phyloP scores from a whole-genome alignment of 257 asterid species.

The Solanum dulcamara region DNA sequence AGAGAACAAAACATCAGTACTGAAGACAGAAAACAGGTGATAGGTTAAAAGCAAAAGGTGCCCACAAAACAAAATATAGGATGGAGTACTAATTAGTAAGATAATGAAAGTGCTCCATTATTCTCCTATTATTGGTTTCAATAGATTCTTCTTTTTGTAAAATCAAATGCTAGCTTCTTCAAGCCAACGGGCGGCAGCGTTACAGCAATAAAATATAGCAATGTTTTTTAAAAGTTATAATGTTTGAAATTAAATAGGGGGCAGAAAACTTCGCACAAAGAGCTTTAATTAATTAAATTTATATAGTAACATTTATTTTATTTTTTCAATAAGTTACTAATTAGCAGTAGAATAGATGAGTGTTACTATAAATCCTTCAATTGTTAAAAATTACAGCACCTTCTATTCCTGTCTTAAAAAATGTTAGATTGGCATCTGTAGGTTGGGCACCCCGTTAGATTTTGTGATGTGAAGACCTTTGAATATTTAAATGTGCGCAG shows the following conservation, averaged over 20 bases:
- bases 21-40: neutral
- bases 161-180: neutral
- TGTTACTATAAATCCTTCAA: neutral
- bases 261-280: no score
- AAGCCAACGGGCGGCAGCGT: neutral
- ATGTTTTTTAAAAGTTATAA: neutral
- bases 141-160: neutral
- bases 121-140: neutral
- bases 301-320: no score
- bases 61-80: neutral
- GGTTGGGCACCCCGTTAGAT: no score
- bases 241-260: neutral
- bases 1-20: no score
- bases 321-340: no score
- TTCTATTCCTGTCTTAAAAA: neutral
- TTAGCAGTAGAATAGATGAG: neutral
- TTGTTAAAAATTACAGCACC: neutral
- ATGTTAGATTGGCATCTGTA: neutral
- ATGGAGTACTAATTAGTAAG: neutral
- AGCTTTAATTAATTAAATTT: no score
- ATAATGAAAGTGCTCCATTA: neutral
- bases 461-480: neutral
- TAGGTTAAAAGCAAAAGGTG: neutral
- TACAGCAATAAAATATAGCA: neutral
- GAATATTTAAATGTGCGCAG: neutral